Base-by-base conservation (phyloP, 805 yeast species). In the Yueomyces sp. region DNA sequence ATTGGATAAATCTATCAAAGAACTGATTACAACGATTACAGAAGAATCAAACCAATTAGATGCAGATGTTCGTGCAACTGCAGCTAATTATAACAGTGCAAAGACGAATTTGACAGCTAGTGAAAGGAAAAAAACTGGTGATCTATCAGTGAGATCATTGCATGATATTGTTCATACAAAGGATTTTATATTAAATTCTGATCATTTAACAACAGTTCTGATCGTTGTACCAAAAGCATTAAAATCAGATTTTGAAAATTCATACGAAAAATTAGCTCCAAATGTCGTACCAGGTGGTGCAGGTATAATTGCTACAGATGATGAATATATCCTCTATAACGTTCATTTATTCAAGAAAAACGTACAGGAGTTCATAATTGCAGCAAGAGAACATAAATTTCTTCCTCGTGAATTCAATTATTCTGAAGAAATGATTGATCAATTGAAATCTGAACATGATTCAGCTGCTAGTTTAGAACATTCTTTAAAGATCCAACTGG, bases 251-350 rank as follows among this genome's bases (percentile, higher is more conserved):
- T 92, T 87, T 57, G 63, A 79, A 47, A 65, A 67, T 48, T 56
- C 72, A 11, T 92, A 92, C 66, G 99, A 92, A 67, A 72, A 83
- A 3, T 64, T 86, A 47, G 67, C 81, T 26, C 70, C 75, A 40
- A 81, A 85, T 70, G 95, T 92, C 36, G 94, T 92, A 36, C 99
- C 99, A 45, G 79, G 96, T 55, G 77, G 87, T 36, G 96, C 96
- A 1, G 62, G 70, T 29, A 65, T 74, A 42, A 72, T 92, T 46
- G 68, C 83, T 6, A 65, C 72, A 42, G 99, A 92, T 64, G 63
- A 72, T 30, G 96, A 88, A 49, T 90, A 68, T 59, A 57, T 68
- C 30, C 70, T 92, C 47, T 88, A 75, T 67, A 73, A 80, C 41
- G 87, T 86, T 19, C 85, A 95, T 3, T 62, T 92, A 48, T 92